These are phyloP conservation scores for Biscogniauxia marginata DNA, from an alignment of 2,329 filamentous ascomycete species.

Conservation along the genomic window DNA sequence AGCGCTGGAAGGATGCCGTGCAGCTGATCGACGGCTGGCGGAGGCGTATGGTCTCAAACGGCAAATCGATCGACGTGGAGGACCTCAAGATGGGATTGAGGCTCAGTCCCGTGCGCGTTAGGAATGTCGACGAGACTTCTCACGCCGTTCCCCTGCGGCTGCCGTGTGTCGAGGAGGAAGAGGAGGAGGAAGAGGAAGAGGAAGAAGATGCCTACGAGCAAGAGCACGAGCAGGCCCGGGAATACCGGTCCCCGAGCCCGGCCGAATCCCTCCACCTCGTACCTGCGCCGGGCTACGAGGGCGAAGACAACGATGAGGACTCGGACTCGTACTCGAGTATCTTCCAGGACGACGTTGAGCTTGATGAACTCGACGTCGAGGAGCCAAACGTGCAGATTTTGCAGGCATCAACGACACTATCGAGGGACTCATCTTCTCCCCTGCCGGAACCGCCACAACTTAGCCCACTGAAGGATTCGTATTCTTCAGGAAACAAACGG, in stretches of 20 bases:
- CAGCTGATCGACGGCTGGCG: slow-evolving; percentile 91
- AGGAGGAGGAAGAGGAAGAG: slow-evolving; percentile 47
- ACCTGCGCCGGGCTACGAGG: slow-evolving; percentile 35
- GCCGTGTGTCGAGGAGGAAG: slow-evolving; percentile 38
- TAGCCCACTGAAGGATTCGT: slow-evolving; percentile 52
- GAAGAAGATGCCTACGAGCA: slow-evolving; percentile 42
- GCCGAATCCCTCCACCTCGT: slow-evolving; percentile 41
- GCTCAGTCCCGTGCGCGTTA: slow-evolving; percentile 57
- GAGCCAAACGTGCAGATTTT: slow-evolving; percentile 34
- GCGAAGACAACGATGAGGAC: slow-evolving; percentile 30
- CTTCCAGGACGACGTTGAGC: slow-evolving; percentile 46
- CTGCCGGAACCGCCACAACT: slow-evolving; percentile 47
- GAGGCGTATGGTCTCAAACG: slow-evolving; percentile 70
- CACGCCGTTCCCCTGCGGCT: slow-evolving; percentile 38
- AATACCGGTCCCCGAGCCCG: slow-evolving; percentile 43
- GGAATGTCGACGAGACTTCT: slow-evolving; percentile 48
- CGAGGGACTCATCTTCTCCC: slow-evolving; percentile 41
- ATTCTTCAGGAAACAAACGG: slow-evolving; percentile 48
- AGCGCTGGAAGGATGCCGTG: slow-evolving; percentile 84
- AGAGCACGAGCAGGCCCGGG: slow-evolving; percentile 71
- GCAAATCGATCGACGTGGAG: slow-evolving; percentile 67
- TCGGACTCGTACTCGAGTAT: slow-evolving; percentile 39
- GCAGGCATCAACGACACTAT: slow-evolving; percentile 30
- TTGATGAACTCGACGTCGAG: slow-evolving; percentile 33
- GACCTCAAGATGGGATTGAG: slow-evolving; percentile 68